Percentiles rank a stretch among this genome's conserved stretches.
Conservation (phyloP, 257 asterid genomes). For the Gentiana straminea region DNA sequence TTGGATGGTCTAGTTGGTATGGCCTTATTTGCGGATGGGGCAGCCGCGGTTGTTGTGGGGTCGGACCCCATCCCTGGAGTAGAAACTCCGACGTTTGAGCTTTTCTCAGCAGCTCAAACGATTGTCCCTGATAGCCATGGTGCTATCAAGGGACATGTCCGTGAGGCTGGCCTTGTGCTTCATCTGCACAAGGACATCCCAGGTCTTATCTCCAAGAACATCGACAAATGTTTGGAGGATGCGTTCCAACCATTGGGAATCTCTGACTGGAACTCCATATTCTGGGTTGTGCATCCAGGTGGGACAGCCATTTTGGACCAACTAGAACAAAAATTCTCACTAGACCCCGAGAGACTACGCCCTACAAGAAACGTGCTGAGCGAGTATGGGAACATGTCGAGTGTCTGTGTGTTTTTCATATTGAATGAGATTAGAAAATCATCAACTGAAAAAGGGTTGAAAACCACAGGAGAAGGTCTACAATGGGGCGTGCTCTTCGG, state of each 20-base stretch:
- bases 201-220: conserved; percentile 33
- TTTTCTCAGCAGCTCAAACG: conserved; percentile 45
- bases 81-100: conserved; percentile 40
- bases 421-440: conserved; percentile 61
- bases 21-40: conserved; percentile 51
- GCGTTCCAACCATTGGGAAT: conserved; percentile 31
- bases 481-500: too few species aligned
- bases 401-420: conserved; percentile 50
- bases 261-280: conserved; percentile 8
- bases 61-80: conserved; percentile 35
- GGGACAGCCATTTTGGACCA: conserved; percentile 65
- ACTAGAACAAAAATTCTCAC: conserved; percentile 37
- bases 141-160: conserved; percentile 41
- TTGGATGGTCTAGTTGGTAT: conserved; percentile 5
- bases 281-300: conserved; percentile 56
- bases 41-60: conserved; percentile 41
- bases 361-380: conserved; percentile 47
- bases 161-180: conserved; percentile 50
- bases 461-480: too few species aligned
- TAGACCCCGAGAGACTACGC: conserved; percentile 36
- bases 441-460: too few species aligned
- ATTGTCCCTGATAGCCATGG: conserved; percentile 44
- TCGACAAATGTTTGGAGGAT: conserved; percentile 34
- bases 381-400: conserved; percentile 66
- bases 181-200: conserved; percentile 48